Conservation (phyloP, 345 rosid species). For the Lumnitzera littorea region DNA sequence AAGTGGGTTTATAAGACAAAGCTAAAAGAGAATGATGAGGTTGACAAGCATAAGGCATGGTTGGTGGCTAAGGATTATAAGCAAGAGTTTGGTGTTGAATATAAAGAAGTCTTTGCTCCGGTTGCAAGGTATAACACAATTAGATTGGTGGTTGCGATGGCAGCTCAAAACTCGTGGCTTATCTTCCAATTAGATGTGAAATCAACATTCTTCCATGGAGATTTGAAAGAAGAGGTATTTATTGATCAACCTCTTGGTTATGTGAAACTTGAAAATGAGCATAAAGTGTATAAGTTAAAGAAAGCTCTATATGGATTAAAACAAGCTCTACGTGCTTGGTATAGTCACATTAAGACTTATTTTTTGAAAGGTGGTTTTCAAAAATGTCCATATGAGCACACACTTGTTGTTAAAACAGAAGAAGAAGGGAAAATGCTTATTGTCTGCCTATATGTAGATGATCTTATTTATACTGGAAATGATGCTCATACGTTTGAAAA, state of each 20-base stretch:
- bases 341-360: not conserved
- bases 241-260: not conserved
- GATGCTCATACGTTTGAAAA: too few relatives aligned
- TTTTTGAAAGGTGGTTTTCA: not conserved
- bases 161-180: too few relatives aligned
- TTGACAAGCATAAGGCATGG: not conserved
- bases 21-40: not conserved
- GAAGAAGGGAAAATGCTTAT: too few relatives aligned
- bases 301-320: constrained; percentile 5
- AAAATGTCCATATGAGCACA: not conserved
- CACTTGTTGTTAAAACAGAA: not conserved
- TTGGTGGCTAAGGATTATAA: not conserved
- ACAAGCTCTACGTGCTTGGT: constrained; percentile 1
- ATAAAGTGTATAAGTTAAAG: not conserved
- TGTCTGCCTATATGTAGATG: too few relatives aligned
- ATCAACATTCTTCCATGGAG: not conserved
- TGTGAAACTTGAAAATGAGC: not conserved
- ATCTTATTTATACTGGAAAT: too few relatives aligned
- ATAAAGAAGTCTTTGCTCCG: not conserved
- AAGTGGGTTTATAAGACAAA: constrained; percentile 6
- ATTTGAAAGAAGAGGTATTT: not conserved
- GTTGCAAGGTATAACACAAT: too few relatives aligned
- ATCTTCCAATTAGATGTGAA: constrained; percentile 4
- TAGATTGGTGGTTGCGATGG: too few relatives aligned
- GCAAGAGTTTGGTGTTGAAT: not conserved